phyloP scores from a whole-genome alignment of 2,329 filamentous ascomycete genomes.

The Lachnellula subtilissima region DNA sequence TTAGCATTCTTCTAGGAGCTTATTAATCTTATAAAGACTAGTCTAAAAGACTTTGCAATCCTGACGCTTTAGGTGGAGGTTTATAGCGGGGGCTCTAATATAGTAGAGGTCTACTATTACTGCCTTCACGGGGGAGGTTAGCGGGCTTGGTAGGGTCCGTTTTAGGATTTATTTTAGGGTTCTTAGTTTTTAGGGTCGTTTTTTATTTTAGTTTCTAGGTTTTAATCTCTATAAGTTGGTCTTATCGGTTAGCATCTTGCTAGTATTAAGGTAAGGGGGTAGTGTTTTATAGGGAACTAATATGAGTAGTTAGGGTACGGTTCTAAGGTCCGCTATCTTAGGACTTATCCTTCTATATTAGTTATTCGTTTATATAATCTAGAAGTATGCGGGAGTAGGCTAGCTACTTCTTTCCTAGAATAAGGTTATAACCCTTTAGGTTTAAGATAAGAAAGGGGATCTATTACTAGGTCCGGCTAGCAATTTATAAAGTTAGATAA shows the following conservation, averaged over 20 bases:
- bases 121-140: no score
- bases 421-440: background rate
- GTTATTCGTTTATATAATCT: background rate
- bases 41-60: background rate
- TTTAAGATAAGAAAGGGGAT: background rate
- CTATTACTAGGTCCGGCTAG: background rate
- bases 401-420: background rate
- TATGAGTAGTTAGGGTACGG: background rate
- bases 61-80: background rate
- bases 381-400: background rate
- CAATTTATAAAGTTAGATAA: background rate
- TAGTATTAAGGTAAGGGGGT: no score
- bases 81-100: no score
- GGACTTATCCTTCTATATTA: background rate
- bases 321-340: no score
- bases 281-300: no score
- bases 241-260: no score
- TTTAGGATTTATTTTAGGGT: background rate
- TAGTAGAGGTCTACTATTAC: no score
- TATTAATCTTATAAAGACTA: background rate
- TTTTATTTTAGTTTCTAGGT: no score
- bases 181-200: background rate
- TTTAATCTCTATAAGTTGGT: no score
- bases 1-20: background rate
- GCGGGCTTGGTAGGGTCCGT: no score